Base-by-base conservation (phyloP, 2,329 filamentous ascomycete genomes). In the Tolypocladium pustulatum region DNA sequence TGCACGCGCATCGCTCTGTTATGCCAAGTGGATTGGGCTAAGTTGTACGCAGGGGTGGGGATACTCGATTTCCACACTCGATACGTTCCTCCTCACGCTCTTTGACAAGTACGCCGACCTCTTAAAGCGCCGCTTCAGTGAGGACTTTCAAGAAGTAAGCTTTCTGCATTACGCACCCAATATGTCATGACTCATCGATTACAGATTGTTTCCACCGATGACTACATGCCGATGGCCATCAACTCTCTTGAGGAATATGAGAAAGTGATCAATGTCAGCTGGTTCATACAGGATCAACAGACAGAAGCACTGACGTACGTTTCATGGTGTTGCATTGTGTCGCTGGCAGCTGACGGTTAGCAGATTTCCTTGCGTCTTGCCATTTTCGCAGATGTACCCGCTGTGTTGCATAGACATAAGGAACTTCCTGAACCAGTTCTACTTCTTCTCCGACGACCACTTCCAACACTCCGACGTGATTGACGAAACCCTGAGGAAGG, bases 211-310 rank as follows among this genome's bases (percentile, higher is more conserved):
- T 86, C 90, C n/a, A 97, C 91, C 0, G 94, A 99, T 71, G 94
- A 99, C 73, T 99, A 99, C 73, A 99, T 99, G 93, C 95, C 94
- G 2, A 97, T 99, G 94, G 90, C 91, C 1, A 96, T 97, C 71
- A 90, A 91, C 67, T 91, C 88, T 25, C 75, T 81, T 20, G 92
- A 96, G 66, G 92, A 97, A 68, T 97, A 96, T 69, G 90, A 95
- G 67, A 96, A 97, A 68, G 93, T 99, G 40, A 84, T 97, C 63
- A 94, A 91, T 61, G 91, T 97, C 61, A 96, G 89, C 75, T 99
- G 93, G 93, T 97, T 96, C 71, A 87, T 84, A 1, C 92, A 92
- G 51, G 91, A 96, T 37, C 91, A 89, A 65, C 76, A 86, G 22
- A 76, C 82, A 36, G 85, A 92, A 61, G 85, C 94, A 65, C 81